Evolutionary conservation across 331 rosid genomes (phyloP), one percentile per base, ranked within the genome.

Genomic region (Rhamnella rubrinervis): DNA sequence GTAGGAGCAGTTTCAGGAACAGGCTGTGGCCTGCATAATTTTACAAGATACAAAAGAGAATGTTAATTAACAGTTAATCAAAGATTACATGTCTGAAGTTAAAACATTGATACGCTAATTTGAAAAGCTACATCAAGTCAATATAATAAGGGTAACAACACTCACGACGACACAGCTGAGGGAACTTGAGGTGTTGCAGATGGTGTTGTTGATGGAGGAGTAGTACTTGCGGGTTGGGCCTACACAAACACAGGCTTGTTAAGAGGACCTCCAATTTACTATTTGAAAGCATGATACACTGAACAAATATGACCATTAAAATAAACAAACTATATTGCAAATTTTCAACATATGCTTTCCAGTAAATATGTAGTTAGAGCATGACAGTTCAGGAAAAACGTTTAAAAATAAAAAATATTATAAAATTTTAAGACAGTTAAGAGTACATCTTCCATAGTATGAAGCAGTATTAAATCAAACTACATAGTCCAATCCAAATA

Each of bases 1-100:
- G 50, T 72, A 65, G 73, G 74, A 70, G 84, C 53, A 62, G 80
- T 41, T 51, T 70, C 71, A 38, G 58, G 18, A 37, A 41, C 58
- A 53, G 81, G 56, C 59, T 63, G 85, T 14, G 81, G 11, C 59
- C 85, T 81, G 66, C 28, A 59, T n/a, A 55, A 21, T 75, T 37
- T 20, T 40, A 35, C 55, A 65, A 53, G 49, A 3, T 13, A 31
- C 70, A 80, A 44, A 39, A 37, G 28, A 35, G n/a, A 49, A 11
- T 59, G 35, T 65, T 55, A 56, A 40, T 7, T 5, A 64, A 50
- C 70, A 40, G 23, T 56, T 40, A 23, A 17, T 44, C n/a, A 23
- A n/a, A 38, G 11, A 20, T 12, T 1, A 23, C 55, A 14, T 17
- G 37, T 18, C 25, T 52, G 7, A 15, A 17, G 19, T 17, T 25